Evolutionary conservation across 331 rosid species (phyloP), one percentile per base, ranked within the genome.

Genomic region (Malus hybrid): DNA sequence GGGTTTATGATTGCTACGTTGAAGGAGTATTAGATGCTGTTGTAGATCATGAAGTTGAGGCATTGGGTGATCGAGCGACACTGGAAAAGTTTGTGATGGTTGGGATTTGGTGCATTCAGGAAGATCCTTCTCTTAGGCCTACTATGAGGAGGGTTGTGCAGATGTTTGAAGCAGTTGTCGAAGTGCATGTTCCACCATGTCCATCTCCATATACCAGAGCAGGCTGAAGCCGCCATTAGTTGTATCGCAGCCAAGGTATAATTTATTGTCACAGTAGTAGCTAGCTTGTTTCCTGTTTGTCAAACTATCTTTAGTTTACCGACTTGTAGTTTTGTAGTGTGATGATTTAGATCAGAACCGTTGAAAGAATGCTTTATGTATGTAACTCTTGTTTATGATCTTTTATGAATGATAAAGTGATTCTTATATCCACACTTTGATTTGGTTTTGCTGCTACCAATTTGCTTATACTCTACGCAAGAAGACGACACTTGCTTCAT

Each of bases 141-240:
- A 73, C 79, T 27, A 89, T 86, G 87, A 83, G 63, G 77, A 73
- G 22, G 31, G 93, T 87, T 31, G 59, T 76, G 11, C 88, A 68
- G 1, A 92, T 92, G 97, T 86, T 92, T 74, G 93, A 88, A 73
- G 90, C 89, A 33, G 79, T 80, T 69, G 83, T 67, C 74, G 86
- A 85, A 59, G 91, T 89, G 16, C 70, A 10, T 12, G 67, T 6
- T 62, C 67, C 67, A 1, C 67, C 67, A 62, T 62, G 36, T 28
- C 67, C 67, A 12, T 62, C 34, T 2, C 9, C 67, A 28, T 28
- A 62, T 27, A 28, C 36, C 66, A 28, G 66, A 1, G 5, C 33
- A 12, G 33, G 19, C 62, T 64, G 68, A 64, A 31, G 29, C 44
- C 3, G 32, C 16, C 2, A 1, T 61, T 12, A 24, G 28, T 2